Base-by-base conservation (phyloP, 2,329 filamentous ascomycete genomes). In the Neopestalotiopsis rosae region DNA sequence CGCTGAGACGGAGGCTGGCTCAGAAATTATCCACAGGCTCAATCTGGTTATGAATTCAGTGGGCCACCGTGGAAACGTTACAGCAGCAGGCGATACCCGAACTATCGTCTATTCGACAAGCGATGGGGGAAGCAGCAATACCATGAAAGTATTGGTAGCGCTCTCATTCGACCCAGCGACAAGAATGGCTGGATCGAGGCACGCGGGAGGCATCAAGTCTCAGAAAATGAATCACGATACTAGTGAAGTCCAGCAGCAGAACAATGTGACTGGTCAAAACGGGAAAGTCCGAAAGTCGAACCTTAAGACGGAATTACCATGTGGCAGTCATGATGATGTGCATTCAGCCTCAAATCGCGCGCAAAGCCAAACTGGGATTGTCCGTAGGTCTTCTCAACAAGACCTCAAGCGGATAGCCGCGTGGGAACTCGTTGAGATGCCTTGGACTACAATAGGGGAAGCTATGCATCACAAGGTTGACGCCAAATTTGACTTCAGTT, bases 131-230 rank as follows among this genome's bases (percentile, higher is more conserved):
- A 69, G 72, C 5, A 66, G 67, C 30, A 57, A 69, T 1, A 69
- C 69, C 3, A 67, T 73, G 2, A 75, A 77, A 32, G 68, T 68
- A 7, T 65, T 79, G 66, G 71, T 78, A 6, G 74, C 74, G 32
- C 13, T 78, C 6, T 74, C 74, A 17, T 79, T 79, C 32, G 77
- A 79, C 45, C 76, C 77, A 1, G 71, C 75, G 4, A 68, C 71
- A 1, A 74, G 65, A 38, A 70, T 79, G 9, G 45, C 68, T 10
- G 73, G 72, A 2, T 76, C 75, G 74, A 56, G 67, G 28, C 72
- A 69, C 38, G 71, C 71, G 2, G 69, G 71, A 12, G 69, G 66
- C 30, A 61, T 76, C 24, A 38, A 59, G 14, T 30, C 40, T 17
- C 30, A 67, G 34, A 61, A 14, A n/a, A 42, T 59, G 34, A 67